Evolutionary conservation across 2,329 filamentous ascomycete species (phyloP).

Genomic region (Ophiostoma ulmi): DNA sequence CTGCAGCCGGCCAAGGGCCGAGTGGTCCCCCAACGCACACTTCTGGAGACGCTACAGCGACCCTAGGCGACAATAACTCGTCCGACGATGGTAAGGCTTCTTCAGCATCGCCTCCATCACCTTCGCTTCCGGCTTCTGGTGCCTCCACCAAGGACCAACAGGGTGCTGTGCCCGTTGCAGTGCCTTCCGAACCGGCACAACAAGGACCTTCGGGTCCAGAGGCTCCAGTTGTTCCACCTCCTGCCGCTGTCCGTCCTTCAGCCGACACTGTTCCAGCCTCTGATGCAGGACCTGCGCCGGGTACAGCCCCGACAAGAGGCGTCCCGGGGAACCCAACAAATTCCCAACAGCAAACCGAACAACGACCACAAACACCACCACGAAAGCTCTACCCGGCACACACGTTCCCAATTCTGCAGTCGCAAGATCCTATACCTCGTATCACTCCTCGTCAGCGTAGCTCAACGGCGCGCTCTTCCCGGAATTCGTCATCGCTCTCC

Average conservation of each 20-base stretch:
- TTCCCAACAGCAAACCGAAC: conserved; percentile 18
- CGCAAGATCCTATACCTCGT: neutral
- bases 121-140: neutral
- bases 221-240: neutral
- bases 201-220: neutral
- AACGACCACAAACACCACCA: neutral
- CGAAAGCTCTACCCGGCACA: conserved; percentile 5
- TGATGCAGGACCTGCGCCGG: neutral
- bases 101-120: neutral
- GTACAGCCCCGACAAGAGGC: neutral
- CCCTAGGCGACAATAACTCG: conserved; percentile 22
- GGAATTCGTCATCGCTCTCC: conserved; percentile 14
- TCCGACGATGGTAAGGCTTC: conserved; percentile 22
- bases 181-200: neutral
- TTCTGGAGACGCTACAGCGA: conserved; percentile 9
- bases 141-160: neutral
- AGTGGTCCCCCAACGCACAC: neutral
- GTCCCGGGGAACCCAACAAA: neutral
- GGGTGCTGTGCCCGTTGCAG: neutral
- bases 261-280: neutral
- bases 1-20: neutral
- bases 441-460: conserved; percentile 19
- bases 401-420: conserved; percentile 1
- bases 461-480: conserved; percentile 19
- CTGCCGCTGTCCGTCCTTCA: neutral